These are phyloP conservation scores for Fusarium algeriense DNA, from an alignment of 2,329 filamentous ascomycete genomes.

Conservation along the genomic window DNA sequence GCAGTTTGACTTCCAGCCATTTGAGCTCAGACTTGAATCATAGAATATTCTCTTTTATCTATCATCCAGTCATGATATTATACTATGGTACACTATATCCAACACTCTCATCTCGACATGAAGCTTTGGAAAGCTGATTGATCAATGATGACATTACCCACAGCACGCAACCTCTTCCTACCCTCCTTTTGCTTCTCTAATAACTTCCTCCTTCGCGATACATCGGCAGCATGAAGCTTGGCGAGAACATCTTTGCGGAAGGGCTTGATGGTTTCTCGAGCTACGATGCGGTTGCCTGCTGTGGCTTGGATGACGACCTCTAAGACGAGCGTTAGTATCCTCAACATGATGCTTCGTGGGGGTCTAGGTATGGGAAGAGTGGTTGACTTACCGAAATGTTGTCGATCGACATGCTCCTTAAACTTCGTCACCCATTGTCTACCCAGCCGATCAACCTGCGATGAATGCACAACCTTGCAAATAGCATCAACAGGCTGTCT, in stretches of 20 bases:
- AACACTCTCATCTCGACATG: conserved; percentile 74
- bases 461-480: conserved; percentile 86
- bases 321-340: conserved; percentile 34
- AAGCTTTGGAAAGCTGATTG: conserved; percentile 96
- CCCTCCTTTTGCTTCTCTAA: conserved; percentile 98
- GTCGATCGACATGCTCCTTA: conserved; percentile 94
- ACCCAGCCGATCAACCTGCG: conserved; percentile 84
- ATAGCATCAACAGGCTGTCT: conserved; percentile 94
- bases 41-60: not conserved
- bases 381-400: conserved; percentile 78
- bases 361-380: too few species aligned
- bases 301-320: conserved; percentile 96
- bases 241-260: conserved; percentile 95
- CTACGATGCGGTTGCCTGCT: conserved; percentile 84
- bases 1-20: not conserved
- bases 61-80: conserved; percentile 29
- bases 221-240: conserved; percentile 92
- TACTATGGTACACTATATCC: conserved; percentile 34
- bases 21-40: conserved; percentile 18
- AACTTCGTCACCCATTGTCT: conserved; percentile 94
- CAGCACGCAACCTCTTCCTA: conserved; percentile 84
- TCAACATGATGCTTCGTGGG: too few species aligned
- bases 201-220: conserved; percentile 84
- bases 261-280: conserved; percentile 94
- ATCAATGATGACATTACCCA: conserved; percentile 95